Percentiles rank a stretch among this genome's conserved stretches.
phyloP scores from a whole-genome alignment of 352 stramenopile genomes.

The Albugo candida region DNA sequence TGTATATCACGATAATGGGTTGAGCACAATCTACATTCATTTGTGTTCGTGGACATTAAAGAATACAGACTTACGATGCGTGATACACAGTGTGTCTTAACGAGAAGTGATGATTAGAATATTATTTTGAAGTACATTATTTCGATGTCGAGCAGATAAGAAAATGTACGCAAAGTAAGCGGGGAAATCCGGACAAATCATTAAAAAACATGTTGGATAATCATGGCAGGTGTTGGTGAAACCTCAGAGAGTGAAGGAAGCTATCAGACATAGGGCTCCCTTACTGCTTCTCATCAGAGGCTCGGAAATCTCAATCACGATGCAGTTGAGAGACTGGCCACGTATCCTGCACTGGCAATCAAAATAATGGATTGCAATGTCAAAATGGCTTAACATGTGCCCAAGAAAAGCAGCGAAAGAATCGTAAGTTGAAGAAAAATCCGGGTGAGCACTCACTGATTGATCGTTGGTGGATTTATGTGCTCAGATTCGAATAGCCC shows the following conservation, averaged over 20 bases:
- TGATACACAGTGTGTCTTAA: background rate
- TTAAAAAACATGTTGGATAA: background rate
- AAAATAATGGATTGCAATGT: background rate
- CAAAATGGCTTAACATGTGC: background rate
- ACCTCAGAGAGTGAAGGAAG: background rate
- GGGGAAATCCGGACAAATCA: background rate
- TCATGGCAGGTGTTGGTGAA: background rate
- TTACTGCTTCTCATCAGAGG: background rate
- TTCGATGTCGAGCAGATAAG: background rate
- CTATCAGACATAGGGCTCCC: background rate
- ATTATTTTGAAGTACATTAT: too few species aligned
- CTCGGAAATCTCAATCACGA: background rate
- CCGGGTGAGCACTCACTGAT: background rate
- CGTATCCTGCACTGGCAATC: background rate
- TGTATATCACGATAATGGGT: background rate
- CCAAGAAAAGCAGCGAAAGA: background rate
- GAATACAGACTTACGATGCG: background rate
- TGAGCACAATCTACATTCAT: background rate
- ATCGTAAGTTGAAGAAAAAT: background rate
- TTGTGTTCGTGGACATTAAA: background rate
- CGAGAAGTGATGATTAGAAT: too few species aligned
- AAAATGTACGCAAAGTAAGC: background rate
- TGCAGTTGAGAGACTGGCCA: background rate
- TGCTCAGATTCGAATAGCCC: background rate
- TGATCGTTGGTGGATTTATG: background rate